A percentile compares a stretch with the other conserved stretches of the same genome.
Conservation (phyloP, 345 rosid species). For the Linum trigynum region DNA sequence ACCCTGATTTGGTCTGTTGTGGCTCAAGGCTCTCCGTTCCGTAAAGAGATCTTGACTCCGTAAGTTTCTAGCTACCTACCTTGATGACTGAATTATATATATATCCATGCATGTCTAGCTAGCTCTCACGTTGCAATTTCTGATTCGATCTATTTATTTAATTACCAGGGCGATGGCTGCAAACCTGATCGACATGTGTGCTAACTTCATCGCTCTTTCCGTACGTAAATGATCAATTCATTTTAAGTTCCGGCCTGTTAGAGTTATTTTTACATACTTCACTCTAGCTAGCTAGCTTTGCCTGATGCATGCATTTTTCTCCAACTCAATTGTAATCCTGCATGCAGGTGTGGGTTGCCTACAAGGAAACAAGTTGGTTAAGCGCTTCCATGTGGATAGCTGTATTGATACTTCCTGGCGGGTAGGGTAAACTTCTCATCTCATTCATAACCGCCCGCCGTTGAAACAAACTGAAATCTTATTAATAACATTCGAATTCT, state of each 20-base stretch:
- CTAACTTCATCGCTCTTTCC: conserved; percentile 46
- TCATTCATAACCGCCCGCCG: too few species aligned
- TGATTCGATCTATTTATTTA: neutral
- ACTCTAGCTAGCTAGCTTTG: neutral
- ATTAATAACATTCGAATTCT: too few species aligned
- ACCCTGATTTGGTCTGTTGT: conserved; percentile 56
- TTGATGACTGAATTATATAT: too few species aligned
- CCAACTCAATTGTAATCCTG: neutral
- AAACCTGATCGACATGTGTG: conserved; percentile 61
- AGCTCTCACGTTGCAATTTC: neutral
- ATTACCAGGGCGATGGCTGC: conserved; percentile 84
- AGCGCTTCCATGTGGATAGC: conserved; percentile 54
- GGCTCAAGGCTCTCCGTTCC: conserved; percentile 81
- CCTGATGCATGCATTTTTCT: neutral
- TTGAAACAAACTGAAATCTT: too few species aligned
- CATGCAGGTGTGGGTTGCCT: conserved; percentile 63
- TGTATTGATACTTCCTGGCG: conserved; percentile 63
- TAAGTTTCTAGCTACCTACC: conserved; percentile 38
- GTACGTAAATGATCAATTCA: conserved; percentile 41
- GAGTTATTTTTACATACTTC: too few species aligned
- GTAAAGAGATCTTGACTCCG: conserved; percentile 73
- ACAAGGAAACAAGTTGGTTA: conserved; percentile 75
- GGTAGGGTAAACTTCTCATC: conserved; percentile 29
- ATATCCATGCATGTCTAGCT: too few species aligned
- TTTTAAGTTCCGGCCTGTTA: too few species aligned